Base-by-base conservation (phyloP, 345 rosid genomes). In the Sisymbrium irio region DNA sequence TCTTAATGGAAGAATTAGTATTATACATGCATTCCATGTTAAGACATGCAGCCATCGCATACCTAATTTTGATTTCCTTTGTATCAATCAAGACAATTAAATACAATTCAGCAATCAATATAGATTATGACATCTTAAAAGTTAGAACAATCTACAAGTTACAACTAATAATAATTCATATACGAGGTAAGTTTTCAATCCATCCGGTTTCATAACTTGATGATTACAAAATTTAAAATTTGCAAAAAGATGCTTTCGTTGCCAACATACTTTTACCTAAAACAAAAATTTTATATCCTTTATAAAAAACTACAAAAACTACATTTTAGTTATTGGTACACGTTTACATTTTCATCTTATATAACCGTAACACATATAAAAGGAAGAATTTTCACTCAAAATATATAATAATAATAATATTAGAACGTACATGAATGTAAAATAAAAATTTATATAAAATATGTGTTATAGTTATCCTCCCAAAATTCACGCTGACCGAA, bases 141-240 rank as follows among this genome's bases (percentile, higher is more conserved):
- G 44, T 37, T 47, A 25, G 9, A 25, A 25, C 50, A 46, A 35
- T 9, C 49, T 13, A 46, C 50, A 47, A 25, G 61, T 51, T 61
- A 47, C 51, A 37, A 11, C n/a, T 71, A 35, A 70, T 71, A 35
- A 70, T 71, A 36, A 47, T 25, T 37, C 67, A 47, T 33, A 36
- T 36, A 19, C 15, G 30, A 32, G 20, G 14, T 20, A 57, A 25
- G 6, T 56, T 56, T 42, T 69, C 44, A 68, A 18, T 56, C 63
- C 19, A 30, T 42, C 14, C 41, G 2, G 7, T 37, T 22, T 22
- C 25, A 1, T 22, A 22, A 22, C 25, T 22, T 22, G 25, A 22
- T 22, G 25, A 22, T 22, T 22, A 37, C 41, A 37, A 37, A 0
- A 9, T 9, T 37, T 10, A 37, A 9, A 10, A 37, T 7, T 37